Evolutionary conservation across 805 yeast species (phyloP).

Genomic region (Debaryomyces tyrocola): DNA sequence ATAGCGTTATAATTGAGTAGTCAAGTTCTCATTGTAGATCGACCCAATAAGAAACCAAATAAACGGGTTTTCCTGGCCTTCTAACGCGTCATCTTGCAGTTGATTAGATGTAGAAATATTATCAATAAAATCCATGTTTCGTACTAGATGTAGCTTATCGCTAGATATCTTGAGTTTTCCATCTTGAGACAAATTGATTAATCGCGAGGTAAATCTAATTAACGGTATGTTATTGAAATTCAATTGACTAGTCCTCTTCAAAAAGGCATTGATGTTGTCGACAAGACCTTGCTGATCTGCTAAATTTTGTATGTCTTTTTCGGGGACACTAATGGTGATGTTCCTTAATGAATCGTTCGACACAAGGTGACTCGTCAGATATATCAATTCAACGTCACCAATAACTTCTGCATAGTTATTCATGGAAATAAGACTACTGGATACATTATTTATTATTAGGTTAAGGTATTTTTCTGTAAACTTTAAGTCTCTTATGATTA

Average conservation of each 20-base stretch:
- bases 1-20: background rate
- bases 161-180: conserved; percentile 21
- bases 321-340: conserved; percentile 22
- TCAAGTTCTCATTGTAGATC: conserved; percentile 5
- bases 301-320: conserved; percentile 13
- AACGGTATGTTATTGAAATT: conserved; percentile 20
- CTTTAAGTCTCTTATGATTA: conserved; percentile 7
- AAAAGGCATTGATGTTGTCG: conserved; percentile 16
- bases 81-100: background rate
- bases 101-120: background rate
- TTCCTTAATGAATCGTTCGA: conserved; percentile 12
- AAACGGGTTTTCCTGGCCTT: conserved; percentile 5
- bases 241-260: conserved; percentile 19
- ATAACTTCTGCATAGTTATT: background rate
- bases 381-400: conserved; percentile 9
- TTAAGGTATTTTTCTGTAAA: conserved; percentile 7
- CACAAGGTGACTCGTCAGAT: conserved; percentile 1
- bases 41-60: conserved; percentile 16
- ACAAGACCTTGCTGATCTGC: conserved; percentile 9
- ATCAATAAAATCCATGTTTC: background rate
- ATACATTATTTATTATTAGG: conserved; percentile 5
- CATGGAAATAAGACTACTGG: background rate
- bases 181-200: conserved; percentile 20
- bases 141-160: conserved; percentile 2
- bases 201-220: conserved; percentile 15